Base-by-base conservation (phyloP, 2,329 filamentous ascomycete species). In the Fusarium sublunatum region DNA sequence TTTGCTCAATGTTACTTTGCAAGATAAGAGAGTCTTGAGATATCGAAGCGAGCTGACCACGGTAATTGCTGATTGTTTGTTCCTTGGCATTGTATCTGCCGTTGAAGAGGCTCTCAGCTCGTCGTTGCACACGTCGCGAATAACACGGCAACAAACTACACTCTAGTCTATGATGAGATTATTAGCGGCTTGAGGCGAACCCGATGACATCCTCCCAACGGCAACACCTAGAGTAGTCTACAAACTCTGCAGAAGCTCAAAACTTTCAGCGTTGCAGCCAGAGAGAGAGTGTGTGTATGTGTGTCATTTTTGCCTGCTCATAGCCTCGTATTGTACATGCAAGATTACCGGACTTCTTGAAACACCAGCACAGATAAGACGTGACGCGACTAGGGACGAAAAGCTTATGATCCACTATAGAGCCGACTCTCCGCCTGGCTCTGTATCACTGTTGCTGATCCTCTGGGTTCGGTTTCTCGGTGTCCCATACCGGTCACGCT, bases 401-500 rank as follows among this genome's bases (percentile, higher is more conserved):
- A 44, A 15, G 19, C 10, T 31, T 24, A 40, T 22, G 22, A 19
- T 26, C 56, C 54, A 60, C 55, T 25, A 36, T n/a, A 32, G 25
- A 35, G 6, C 25, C 34, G 45, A 29, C 15, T 24, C 26, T 44
- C 31, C 6, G 31, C 40, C 36, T 42, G 42, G 41, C 19, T 36
- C 34, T 19, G 6, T 8, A 12, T 34, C 45, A 5, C 9, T 35
- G 11, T 7, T 42, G 48, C 29, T 40, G 57, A 60, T 60, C 57
- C 12, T 24, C 55, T 48, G n/a, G 55, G 55, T 60, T 60, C 57
- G 57, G 57, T 60, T 46, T 60, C 55, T 54, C 56, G 57, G 57
- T 34, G 35, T 60, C 47, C 6, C 10, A 38, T 3, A 28, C 56
- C 57, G 57, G 55, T 60, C 55, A 60, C 48, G 48, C 48, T 60